Percentiles rank a stretch among this genome's conserved stretches.
Conservation (phyloP, 2,329 filamentous ascomycete genomes). For the Epicoccum sorghinum region DNA sequence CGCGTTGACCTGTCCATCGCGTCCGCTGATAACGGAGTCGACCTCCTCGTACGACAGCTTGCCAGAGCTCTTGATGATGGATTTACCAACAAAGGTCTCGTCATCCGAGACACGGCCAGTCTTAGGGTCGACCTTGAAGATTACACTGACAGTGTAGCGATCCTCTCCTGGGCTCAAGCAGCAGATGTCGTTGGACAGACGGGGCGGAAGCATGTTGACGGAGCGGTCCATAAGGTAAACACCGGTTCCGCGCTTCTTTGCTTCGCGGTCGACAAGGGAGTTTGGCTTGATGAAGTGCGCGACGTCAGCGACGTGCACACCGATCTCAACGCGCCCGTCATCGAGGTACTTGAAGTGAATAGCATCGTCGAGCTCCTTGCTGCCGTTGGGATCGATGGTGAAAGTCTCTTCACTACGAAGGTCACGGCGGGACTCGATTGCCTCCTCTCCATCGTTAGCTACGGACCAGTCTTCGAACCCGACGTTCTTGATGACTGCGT, state of each 20-base stretch:
- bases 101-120: slow-evolving; percentile 81
- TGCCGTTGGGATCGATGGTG: slow-evolving; percentile 88
- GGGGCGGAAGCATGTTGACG: slow-evolving; percentile 85
- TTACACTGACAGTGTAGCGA: slow-evolving; percentile 86
- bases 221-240: slow-evolving; percentile 92
- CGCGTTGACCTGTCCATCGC: slow-evolving; percentile 68
- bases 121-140: slow-evolving; percentile 86
- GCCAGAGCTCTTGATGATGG: slow-evolving; percentile 88
- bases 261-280: slow-evolving; percentile 93
- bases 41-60: slow-evolving; percentile 86
- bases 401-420: slow-evolving; percentile 89
- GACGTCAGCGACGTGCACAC: slow-evolving; percentile 92
- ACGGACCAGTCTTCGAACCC: slow-evolving; percentile 91
- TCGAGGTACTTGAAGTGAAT: slow-evolving; percentile 85
- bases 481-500: slow-evolving; percentile 92
- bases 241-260: slow-evolving; percentile 95
- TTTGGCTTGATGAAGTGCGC: slow-evolving; percentile 97
- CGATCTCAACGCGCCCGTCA: slow-evolving; percentile 90
- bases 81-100: slow-evolving; percentile 92
- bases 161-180: slow-evolving; percentile 87
- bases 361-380: slow-evolving; percentile 87
- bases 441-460: slow-evolving; percentile 78
- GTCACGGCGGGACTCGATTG: slow-evolving; percentile 78
- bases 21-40: slow-evolving; percentile 76
- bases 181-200: slow-evolving; percentile 85